Conservation (phyloP, 352 stramenopile species). For the Phytophthora nicotianae region DNA sequence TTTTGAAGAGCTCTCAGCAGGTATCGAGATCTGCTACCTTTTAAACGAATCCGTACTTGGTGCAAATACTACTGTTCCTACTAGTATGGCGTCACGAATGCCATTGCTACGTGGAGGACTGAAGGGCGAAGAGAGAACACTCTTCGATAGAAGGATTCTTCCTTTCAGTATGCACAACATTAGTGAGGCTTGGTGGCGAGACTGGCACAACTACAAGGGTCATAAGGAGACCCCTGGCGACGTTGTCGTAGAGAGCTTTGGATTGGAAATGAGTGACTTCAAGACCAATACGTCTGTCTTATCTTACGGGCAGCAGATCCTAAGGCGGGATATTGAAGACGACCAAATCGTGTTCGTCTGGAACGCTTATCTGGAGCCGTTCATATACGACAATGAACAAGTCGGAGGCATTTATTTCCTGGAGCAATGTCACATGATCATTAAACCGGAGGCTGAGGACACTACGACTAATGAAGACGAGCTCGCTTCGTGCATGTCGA, state of each 20-base stretch:
- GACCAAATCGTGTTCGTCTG: neutral
- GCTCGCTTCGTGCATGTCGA: conserved; percentile 31
- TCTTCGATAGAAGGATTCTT: neutral
- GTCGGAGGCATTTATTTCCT: conserved; percentile 47
- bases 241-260: neutral
- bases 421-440: conserved; percentile 58
- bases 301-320: neutral
- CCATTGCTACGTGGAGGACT: neutral
- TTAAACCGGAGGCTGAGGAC: conserved; percentile 25
- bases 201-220: neutral
- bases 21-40: neutral
- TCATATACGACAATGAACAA: conserved; percentile 47
- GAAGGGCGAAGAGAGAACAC: neutral
- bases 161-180: neutral
- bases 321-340: neutral
- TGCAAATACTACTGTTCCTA: neutral
- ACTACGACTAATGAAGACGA: conserved; percentile 3
- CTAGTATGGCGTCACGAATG: neutral
- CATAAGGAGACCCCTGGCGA: neutral
- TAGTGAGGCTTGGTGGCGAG: neutral
- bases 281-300: neutral
- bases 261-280: neutral
- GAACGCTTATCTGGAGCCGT: conserved; percentile 40
- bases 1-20: neutral
- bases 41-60: neutral